Conservation (phyloP, 805 yeast species). For the Cyberlindnera japonica region DNA sequence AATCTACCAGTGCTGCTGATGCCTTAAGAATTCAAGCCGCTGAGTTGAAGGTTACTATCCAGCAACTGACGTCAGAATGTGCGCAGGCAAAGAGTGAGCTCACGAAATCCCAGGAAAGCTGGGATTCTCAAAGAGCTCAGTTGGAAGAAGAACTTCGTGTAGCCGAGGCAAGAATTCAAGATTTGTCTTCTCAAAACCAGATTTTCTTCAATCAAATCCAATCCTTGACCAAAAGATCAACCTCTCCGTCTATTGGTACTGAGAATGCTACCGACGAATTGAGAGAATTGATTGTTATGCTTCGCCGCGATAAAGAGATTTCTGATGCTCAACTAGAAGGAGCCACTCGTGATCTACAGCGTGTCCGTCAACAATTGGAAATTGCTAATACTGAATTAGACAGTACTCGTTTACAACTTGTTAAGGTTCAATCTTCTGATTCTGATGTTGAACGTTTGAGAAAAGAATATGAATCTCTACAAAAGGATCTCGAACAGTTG, state of each 20-base stretch:
- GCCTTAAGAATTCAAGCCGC: conserved; percentile 37
- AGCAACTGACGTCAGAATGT: conserved; percentile 27
- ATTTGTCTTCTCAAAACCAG: conserved; percentile 62
- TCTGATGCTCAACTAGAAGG: conserved; percentile 55
- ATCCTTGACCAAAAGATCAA: conserved; percentile 23
- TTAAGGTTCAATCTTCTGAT: conserved; percentile 34
- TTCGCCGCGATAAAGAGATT: conserved; percentile 74
- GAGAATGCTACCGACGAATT: conserved; percentile 31
- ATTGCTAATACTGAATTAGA: conserved; percentile 47
- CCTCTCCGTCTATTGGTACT: not conserved
- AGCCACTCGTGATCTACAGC: conserved; percentile 49
- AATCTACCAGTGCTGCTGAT: conserved; percentile 40
- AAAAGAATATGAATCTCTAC: conserved; percentile 41
- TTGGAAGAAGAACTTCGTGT: conserved; percentile 46
- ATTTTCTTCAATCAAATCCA: conserved; percentile 69
- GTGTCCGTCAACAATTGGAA: conserved; percentile 48
- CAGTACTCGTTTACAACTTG: conserved; percentile 47
- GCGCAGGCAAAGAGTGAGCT: conserved; percentile 32
- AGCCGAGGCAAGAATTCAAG: conserved; percentile 45
- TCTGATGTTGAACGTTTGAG: conserved; percentile 22
- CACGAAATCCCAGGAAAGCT: conserved; percentile 37
- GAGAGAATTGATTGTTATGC: conserved; percentile 53
- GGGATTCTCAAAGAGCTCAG: conserved; percentile 41
- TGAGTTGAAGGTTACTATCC: conserved; percentile 28
- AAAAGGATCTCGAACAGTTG: conserved; percentile 56